phyloP scores from a whole-genome alignment of 1,139 yeast species.

The Zygosaccharomyces pseudobailii region DNA sequence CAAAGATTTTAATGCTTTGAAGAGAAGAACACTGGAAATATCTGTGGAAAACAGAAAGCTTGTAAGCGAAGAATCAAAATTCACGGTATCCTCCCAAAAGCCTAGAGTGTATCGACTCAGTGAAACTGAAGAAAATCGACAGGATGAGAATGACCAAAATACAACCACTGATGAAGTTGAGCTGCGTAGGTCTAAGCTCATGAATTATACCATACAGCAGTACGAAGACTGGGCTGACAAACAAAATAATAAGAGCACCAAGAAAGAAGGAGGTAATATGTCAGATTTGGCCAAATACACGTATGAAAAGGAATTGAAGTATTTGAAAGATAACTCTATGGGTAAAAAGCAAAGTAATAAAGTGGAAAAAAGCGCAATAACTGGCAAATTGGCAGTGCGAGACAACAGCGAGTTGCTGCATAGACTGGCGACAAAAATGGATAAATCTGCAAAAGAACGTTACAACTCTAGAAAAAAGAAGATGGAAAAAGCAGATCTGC shows the following conservation, averaged over 20 bases:
- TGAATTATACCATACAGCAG: conserved; percentile 66
- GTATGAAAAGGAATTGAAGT: conserved; percentile 39
- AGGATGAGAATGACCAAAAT: conserved; percentile 38
- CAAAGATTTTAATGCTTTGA: conserved; percentile 31
- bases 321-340: conserved; percentile 32
- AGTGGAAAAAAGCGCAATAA: conserved; percentile 10
- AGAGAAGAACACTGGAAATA: conserved; percentile 37
- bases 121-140: conserved; percentile 37
- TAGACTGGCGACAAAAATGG: conserved; percentile 21
- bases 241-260: conserved; percentile 30
- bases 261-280: conserved; percentile 42
- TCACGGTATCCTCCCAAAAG: conserved; percentile 38
- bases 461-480: conserved; percentile 23
- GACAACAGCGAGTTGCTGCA: conserved; percentile 24
- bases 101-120: conserved; percentile 33
- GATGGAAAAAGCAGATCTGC: conserved; percentile 8
- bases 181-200: conserved; percentile 39
- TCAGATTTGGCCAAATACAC: conserved; percentile 30
- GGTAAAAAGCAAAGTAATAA: conserved; percentile 14
- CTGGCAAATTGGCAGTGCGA: conserved; percentile 14
- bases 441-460: conserved; percentile 23
- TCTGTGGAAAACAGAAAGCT: conserved; percentile 39
- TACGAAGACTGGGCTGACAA: conserved; percentile 61
- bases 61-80: conserved; percentile 35
- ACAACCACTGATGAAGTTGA: conserved; percentile 1